A percentile compares a stretch with the other conserved stretches of the same genome.
phyloP scores from a whole-genome alignment of 805 yeast species.

The Candida quercuum region DNA sequence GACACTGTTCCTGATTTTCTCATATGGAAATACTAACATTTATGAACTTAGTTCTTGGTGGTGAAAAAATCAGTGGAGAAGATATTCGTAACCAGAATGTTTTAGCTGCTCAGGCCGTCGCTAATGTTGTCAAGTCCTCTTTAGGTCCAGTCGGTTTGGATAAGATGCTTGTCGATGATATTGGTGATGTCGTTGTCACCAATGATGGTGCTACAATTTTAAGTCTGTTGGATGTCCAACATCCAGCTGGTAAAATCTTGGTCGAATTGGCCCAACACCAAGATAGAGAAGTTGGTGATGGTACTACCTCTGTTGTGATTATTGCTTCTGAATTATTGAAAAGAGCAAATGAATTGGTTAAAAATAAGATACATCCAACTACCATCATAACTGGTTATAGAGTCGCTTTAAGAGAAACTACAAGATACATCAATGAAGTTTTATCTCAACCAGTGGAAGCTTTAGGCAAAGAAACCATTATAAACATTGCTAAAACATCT shows the following conservation, averaged over 20 bases:
- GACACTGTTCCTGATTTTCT: not conserved
- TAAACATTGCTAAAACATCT: slow-evolving; percentile 92
- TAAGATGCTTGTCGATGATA: slow-evolving; percentile 97
- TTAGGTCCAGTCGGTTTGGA: slow-evolving; percentile 98
- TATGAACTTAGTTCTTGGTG: slow-evolving; percentile 61
- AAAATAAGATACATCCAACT: slow-evolving; percentile 94
- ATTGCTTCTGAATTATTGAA: slow-evolving; percentile 89
- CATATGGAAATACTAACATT: slow-evolving; percentile 11
- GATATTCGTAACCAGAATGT: slow-evolving; percentile 96
- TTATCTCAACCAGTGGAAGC: slow-evolving; percentile 74
- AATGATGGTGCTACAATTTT: slow-evolving; percentile 98
- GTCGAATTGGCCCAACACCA: slow-evolving; percentile 98
- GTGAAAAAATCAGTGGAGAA: slow-evolving; percentile 92
- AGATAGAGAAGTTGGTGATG: slow-evolving; percentile 98
- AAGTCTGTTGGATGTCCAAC: slow-evolving; percentile 88
- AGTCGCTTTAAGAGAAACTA: slow-evolving; percentile 87
- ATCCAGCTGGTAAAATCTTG: slow-evolving; percentile 96
- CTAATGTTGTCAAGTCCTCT: slow-evolving; percentile 93
- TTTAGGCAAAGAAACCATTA: slow-evolving; percentile 70
- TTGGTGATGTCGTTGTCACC: slow-evolving; percentile 97
- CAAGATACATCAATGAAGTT: slow-evolving; percentile 75
- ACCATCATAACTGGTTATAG: slow-evolving; percentile 96
- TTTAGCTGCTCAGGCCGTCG: slow-evolving; percentile 96
- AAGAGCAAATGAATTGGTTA: slow-evolving; percentile 90
- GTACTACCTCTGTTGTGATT: slow-evolving; percentile 95